Conservation (phyloP, 768 basidiomycete genomes). For the Serendipita sp. region DNA sequence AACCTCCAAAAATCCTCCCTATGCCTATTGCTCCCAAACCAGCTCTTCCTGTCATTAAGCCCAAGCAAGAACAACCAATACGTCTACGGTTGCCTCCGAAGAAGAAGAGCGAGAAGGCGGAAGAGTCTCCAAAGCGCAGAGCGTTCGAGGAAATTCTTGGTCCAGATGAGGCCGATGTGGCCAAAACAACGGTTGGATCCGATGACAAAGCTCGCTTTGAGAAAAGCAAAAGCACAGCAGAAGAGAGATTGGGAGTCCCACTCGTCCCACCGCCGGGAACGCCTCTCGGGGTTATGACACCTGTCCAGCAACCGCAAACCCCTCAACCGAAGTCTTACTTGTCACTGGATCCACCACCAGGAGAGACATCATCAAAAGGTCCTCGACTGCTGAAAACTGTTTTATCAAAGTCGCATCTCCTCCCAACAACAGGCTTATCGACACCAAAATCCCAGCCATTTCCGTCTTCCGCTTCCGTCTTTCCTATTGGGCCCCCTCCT, state of each 20-base stretch:
- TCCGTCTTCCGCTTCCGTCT: slow-evolving; percentile 10
- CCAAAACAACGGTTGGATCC: slow-evolving; percentile 44
- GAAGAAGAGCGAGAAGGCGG: slow-evolving; percentile 24
- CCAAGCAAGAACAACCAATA: background rate
- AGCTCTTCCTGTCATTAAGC: background rate
- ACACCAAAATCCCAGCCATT: slow-evolving; percentile 11
- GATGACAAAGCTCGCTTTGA: slow-evolving; percentile 61
- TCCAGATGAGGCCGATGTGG: slow-evolving; percentile 52
- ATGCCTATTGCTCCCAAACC: background rate
- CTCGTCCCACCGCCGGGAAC: slow-evolving; percentile 10
- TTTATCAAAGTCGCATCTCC: slow-evolving; percentile 21
- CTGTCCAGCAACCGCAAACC: background rate
- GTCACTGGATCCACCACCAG: background rate
- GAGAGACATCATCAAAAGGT: slow-evolving; percentile 20
- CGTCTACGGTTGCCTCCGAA: background rate
- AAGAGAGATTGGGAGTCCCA: slow-evolving; percentile 33
- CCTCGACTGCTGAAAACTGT: slow-evolving; percentile 11
- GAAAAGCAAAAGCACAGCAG: slow-evolving; percentile 49
- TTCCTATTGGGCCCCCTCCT: slow-evolving; percentile 18
- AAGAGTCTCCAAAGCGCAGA: slow-evolving; percentile 33
- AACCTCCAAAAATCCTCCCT: background rate
- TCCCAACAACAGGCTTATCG: slow-evolving; percentile 22
- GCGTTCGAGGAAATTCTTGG: slow-evolving; percentile 76
- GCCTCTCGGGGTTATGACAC: slow-evolving; percentile 4
- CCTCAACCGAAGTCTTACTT: slow-evolving; percentile 20